These are phyloP conservation scores for Suillus luteus DNA, from an alignment of 768 basidiomycete genomes.

Conservation along the genomic window DNA sequence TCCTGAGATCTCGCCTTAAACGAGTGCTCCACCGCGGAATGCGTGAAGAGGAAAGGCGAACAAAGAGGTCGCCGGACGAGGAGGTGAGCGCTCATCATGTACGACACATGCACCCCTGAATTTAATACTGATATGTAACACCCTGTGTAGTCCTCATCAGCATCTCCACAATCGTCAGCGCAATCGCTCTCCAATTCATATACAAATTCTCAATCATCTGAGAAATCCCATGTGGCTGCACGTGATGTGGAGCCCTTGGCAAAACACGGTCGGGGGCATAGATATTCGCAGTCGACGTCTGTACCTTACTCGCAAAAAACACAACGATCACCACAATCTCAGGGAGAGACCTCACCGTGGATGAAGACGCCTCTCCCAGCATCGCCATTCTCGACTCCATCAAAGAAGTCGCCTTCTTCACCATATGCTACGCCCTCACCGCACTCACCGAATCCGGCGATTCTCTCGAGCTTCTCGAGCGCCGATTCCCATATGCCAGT, in stretches of 20 bases:
- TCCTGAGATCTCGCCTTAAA: slow-evolving; percentile 54
- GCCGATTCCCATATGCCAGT: slow-evolving; percentile 29
- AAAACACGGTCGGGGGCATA: slow-evolving; percentile 12
- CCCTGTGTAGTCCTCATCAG: slow-evolving; percentile 26
- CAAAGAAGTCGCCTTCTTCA: slow-evolving; percentile 18
- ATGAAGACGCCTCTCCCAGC: slow-evolving; percentile 31
- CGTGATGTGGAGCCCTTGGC: slow-evolving; percentile 21
- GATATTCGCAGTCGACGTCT: slow-evolving; percentile 20
- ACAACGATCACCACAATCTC: slow-evolving; percentile 21
- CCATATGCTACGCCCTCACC: slow-evolving; percentile 7
- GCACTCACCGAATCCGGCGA: slow-evolving; percentile 17
- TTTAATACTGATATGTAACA: slow-evolving; percentile 10
- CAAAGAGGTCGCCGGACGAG: slow-evolving; percentile 18
- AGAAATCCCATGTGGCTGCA: slow-evolving; percentile 25
- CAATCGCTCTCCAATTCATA: slow-evolving; percentile 29
- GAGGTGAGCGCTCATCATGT: slow-evolving; percentile 25
- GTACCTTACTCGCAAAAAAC: slow-evolving; percentile 17
- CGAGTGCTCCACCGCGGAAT: slow-evolving; percentile 44
- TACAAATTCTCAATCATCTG: slow-evolving; percentile 29
- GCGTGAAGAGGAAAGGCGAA: slow-evolving; percentile 15
- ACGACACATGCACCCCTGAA: not conserved
- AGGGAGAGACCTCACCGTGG: slow-evolving; percentile 30
- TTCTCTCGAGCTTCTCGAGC: slow-evolving; percentile 13
- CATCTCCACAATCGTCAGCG: slow-evolving; percentile 32
- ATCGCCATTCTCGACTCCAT: slow-evolving; percentile 35